Evolutionary conservation across 2,329 filamentous ascomycete genomes (phyloP), one percentile per base, ranked within the genome.

Genomic region (Esteya vermicola): DNA sequence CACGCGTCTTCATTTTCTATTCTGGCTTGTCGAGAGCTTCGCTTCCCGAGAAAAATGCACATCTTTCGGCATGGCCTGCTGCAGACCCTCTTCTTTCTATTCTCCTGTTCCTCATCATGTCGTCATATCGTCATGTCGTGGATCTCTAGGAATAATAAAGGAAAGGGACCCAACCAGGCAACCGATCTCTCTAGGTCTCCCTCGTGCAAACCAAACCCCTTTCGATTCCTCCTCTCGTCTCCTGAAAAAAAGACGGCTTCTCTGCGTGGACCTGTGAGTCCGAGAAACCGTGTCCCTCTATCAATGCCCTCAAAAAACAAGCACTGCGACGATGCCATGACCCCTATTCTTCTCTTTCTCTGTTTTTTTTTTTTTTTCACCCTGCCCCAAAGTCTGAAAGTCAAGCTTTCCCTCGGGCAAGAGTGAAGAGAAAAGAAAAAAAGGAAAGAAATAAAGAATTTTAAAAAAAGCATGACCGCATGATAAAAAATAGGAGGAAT

Each of bases 261-360:
- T 26, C 12, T 19, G 18, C 21, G 18, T 28, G 37, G 36, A 38
- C 36, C 38, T 16, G 12, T 27, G 31, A 39, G n/a, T 39, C 31
- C 31, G 31, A 34, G 31, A 71, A 72, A 72, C 72, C 70, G 68
- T 68, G 74, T 75, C 75, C 74, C 67, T 76, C 71, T 76, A 75
- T 70, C 63, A 52, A 50, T 56, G 52, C 48, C 52, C 50, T 52
- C 50, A 50, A 53, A 54, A 54, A 51, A 52, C 55, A 54, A 48
- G 41, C 42, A 36, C 38, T 47, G 51, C 53, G 52, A 51, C 51
- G 48, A 52, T 48, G 44, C 49, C 56, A 58, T 56, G 56, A 58
- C 53, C 42, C 44, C 18, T 33, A 36, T 37, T 35, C 39, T 37
- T 39, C 35, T 25, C 33, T 4, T 27, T 13, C 37, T 8, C 21